These are phyloP conservation scores for Debaryomyces sp. DNA, from an alignment of 1,139 yeast genomes.

Conservation along the genomic window DNA sequence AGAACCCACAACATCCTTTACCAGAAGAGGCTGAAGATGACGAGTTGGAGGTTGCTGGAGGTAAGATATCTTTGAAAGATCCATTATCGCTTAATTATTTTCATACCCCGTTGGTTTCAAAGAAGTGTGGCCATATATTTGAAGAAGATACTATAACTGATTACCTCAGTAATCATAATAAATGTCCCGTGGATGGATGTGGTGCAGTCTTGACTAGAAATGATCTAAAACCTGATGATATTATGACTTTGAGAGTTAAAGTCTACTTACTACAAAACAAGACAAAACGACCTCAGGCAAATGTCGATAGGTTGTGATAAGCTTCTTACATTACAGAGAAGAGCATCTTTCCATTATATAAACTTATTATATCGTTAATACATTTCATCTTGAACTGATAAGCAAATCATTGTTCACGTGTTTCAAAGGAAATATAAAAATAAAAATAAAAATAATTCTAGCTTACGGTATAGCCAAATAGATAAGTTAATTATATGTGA, in stretches of 20 bases:
- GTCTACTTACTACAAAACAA: conserved; percentile 26
- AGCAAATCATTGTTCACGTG: conserved; percentile 1
- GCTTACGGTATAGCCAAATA: not conserved
- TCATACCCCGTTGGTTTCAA: conserved; percentile 54
- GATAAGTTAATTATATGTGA: not conserved
- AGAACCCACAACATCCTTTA: conserved; percentile 45
- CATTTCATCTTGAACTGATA: not conserved
- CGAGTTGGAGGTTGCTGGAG: conserved; percentile 67
- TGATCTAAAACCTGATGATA: conserved; percentile 43
- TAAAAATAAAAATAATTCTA: not conserved
- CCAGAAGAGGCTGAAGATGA: conserved; percentile 48
- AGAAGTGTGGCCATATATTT: conserved; percentile 60
- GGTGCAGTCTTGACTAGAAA: conserved; percentile 24
- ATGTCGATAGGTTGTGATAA: conserved; percentile 11
- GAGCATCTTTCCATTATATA: not conserved
- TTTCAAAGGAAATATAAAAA: not conserved
- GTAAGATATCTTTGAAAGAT: conserved; percentile 63
- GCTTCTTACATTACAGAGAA: not conserved
- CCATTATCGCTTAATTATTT: conserved; percentile 61
- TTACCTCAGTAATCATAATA: conserved; percentile 24
- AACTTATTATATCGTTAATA: not conserved
- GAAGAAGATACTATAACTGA: conserved; percentile 49
- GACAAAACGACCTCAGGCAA: conserved; percentile 3
- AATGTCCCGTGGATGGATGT: conserved; percentile 57
- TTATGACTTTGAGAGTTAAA: conserved; percentile 54